phyloP scores from a whole-genome alignment of 371 early-diverging fungal species.

The Actinomucor elegans region DNA sequence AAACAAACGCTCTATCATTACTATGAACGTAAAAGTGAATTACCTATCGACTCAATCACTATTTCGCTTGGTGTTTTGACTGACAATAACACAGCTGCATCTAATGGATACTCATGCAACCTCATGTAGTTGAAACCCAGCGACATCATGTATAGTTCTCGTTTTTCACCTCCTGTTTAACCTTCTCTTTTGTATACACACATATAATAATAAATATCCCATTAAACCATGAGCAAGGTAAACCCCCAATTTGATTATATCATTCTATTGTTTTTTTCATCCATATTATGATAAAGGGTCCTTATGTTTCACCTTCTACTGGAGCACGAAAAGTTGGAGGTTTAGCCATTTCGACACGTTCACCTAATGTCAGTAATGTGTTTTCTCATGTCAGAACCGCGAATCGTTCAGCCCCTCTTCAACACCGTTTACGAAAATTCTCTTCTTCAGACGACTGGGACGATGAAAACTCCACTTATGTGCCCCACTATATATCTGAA shows the following conservation, averaged over 20 bases:
- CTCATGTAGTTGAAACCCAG: slow-evolving; percentile 13
- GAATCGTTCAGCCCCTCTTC: background rate
- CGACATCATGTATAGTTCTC: too few species aligned
- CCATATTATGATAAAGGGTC: too few species aligned
- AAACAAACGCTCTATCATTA: slow-evolving; percentile 66
- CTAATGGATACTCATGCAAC: slow-evolving; percentile 15
- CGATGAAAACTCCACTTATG: slow-evolving; percentile 10
- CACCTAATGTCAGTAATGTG: slow-evolving; percentile 29
- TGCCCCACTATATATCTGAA: slow-evolving; percentile 18
- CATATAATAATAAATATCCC: too few species aligned
- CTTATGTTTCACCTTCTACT: slow-evolving; percentile 28
- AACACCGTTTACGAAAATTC: slow-evolving; percentile 7
- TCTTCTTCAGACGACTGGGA: slow-evolving; percentile 17
- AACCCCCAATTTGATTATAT: too few species aligned
- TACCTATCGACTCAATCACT: background rate
- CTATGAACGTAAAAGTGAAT: slow-evolving; percentile 3
- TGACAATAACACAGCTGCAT: background rate
- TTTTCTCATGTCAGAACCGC: slow-evolving; percentile 16
- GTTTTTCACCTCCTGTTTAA: too few species aligned
- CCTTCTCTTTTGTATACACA: too few species aligned
- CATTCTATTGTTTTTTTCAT: too few species aligned
- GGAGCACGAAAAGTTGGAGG: slow-evolving; percentile 25
- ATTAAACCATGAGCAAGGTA: too few species aligned
- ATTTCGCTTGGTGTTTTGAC: slow-evolving; percentile 4
- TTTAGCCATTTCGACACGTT: slow-evolving; percentile 15